phyloP scores from a whole-genome alignment of 2,329 filamentous ascomycete genomes.

The Colletotrichum liriopes region DNA sequence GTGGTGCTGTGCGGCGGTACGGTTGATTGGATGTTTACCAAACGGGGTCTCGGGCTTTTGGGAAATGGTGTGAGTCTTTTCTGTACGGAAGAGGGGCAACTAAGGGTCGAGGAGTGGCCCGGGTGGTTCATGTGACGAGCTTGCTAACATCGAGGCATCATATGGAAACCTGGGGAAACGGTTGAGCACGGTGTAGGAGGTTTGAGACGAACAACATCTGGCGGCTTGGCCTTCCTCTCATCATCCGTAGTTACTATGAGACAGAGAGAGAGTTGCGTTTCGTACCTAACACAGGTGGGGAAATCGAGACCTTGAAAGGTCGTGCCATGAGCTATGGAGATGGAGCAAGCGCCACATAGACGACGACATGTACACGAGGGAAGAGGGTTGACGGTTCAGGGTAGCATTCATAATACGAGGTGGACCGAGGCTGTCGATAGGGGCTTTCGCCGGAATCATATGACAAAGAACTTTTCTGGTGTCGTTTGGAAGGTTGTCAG shows the following conservation, averaged over 20 bases:
- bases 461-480: neutral
- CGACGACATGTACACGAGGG: conserved; percentile 5
- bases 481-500: neutral
- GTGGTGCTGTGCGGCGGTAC: neutral
- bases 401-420: conserved; percentile 14
- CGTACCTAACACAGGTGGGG: neutral
- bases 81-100: neutral
- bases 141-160: neutral
- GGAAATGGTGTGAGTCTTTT: conserved; percentile 3
- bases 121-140: conserved; percentile 9
- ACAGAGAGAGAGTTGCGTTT: conserved; percentile 18
- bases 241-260: conserved; percentile 1
- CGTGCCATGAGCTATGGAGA: conserved; percentile 4
- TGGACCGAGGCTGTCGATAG: conserved; percentile 8
- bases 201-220: conserved; percentile 30
- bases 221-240: neutral
- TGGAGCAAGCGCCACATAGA: conserved; percentile 24
- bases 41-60: conserved; percentile 5
- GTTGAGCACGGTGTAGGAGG: neutral
- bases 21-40: neutral
- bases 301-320: conserved; percentile 1
- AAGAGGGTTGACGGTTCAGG: conserved; percentile 7
- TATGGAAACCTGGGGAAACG: neutral
- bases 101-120: conserved; percentile 2
- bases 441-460: conserved; percentile 12